Base-by-base conservation (phyloP, 371 early-diverging fungal genomes). In the Chytridiales sp. region DNA sequence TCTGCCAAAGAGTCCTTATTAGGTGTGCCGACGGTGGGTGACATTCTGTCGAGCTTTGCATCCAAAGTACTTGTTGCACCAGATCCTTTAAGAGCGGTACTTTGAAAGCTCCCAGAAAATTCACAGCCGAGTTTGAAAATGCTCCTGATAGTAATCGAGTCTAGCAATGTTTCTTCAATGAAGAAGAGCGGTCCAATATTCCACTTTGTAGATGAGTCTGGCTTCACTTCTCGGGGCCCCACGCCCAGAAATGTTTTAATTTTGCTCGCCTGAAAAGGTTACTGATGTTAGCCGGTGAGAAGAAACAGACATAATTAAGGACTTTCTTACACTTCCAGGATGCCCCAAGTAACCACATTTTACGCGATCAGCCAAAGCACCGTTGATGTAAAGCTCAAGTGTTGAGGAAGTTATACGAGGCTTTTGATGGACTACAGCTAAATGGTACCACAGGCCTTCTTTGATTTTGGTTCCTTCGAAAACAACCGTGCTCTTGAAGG, bases 161-260 rank as follows among this genome's bases (percentile, higher is more conserved):
- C 86, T 53, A 88, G 52, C n/a, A 68, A 47, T 5, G 38, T 35
- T 38, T 72, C 72, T 35, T 73, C 74, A n/a, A 87, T 70, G 3
- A 88, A 70, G 47, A 87, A 86, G 11, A 75, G 74, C 19, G 88
- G 85, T 1, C 88, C 89, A 3, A 88, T 68, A 59, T 88, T 77
- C 87, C 87, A 88, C 0, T 80, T 75, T 4, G 62, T 65, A 3
- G 77, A 64, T 3, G 39, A 52, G 53, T 56, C 60, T 52, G 56
- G 50, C 40, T 44, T 58, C 58, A 56, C 61, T 59, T 68, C 15
- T 52, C 73, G 64, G 53, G 71, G 49, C 29, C 79, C 48, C 47
- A 80, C 56, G 47, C 84, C 72, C 57, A 81, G 69, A 52, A 75
- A 48, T 24, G 69, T 71, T 68, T 71, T 61, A 6, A 48, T 48